Base-by-base conservation (phyloP, 208 protist genomes). In the Leishmania major region DNA sequence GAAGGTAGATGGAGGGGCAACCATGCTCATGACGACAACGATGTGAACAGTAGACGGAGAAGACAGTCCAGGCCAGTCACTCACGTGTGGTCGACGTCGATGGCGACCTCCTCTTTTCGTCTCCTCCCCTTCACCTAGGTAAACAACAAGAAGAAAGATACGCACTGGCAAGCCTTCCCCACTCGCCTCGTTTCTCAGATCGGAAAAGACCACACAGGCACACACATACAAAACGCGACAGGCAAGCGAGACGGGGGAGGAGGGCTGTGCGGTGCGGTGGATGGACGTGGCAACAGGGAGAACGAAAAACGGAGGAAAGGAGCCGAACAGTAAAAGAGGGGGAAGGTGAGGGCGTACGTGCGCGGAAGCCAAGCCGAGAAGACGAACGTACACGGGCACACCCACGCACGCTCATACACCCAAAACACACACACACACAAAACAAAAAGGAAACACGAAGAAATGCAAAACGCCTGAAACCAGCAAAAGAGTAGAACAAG, bases 1-100 rank as follows among this genome's bases (percentile, higher is more conserved):
- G 62, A 87, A 81, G 62, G 79, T 82, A 19, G n/a, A 19, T 2
- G 79, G 51, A 57, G 76, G n/a, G 31, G 76, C 35, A 25, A 37
- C 25, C 25, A 71, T 57, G 47, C 82, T 79, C 35, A 55, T 77
- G 74, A 6, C 40, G 3, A 73, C 43, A 66, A 45, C 31, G 55
- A 59, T 53, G 69, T 40, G 49, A 31, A 47, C 35, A 11, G 22
- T 53, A 51, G 43, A 53, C 8, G 22, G 22, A 31, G 22, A 51
- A 73, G 66, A 40, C 37, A 2, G 66, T 28, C 3, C 35, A 71
- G 37, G 69, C 8, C 1, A 13, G 37, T 25, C 17, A 75, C 70
- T 1, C 37, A 73, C 69, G 69, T 15, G 7, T 15, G 69, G 15
- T n/a, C 1, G 43, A 53, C 40, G 19, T n/a, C 25, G 4, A 49